Percentiles rank a stretch among this genome's conserved stretches.
Conservation (phyloP, 176 grass and related monocot species). For the Cocos nucifera region DNA sequence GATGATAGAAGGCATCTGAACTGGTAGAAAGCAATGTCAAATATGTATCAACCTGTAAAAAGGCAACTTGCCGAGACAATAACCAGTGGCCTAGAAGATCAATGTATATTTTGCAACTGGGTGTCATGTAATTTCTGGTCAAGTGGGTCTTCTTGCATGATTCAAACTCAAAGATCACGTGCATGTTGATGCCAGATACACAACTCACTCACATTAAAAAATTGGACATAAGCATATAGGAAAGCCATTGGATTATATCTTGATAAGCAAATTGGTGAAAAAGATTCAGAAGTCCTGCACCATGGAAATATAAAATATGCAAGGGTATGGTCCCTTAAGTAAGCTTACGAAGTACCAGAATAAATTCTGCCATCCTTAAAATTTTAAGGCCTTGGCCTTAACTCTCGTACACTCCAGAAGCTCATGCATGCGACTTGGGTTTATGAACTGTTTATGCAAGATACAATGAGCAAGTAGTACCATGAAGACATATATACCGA, state of each 20-base stretch:
- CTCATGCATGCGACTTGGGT: too few species aligned
- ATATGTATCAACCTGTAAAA: conserved; percentile 71
- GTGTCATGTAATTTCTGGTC: not conserved
- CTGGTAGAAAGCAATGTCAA: conserved; percentile 62
- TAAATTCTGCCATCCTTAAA: too few species aligned
- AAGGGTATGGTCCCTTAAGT: not conserved
- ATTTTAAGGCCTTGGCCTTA: too few species aligned
- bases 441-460: too few species aligned
- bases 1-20: conserved; percentile 88
- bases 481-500: too few species aligned
- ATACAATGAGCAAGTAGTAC: too few species aligned
- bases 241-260: conserved; percentile 99
- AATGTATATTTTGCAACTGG: too few species aligned
- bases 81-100: not conserved
- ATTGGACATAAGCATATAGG: conserved; percentile 88
- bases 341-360: not conserved
- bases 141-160: conserved; percentile 1
- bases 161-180: not conserved
- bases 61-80: conserved; percentile 21
- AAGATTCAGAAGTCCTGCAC: conserved; percentile 90
- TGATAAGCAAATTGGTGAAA: conserved; percentile 92
- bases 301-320: conserved; percentile 9
- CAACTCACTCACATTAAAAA: conserved; percentile 98
- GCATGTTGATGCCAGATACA: too few species aligned
- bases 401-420: too few species aligned